Base-by-base conservation (phyloP, 2,329 filamentous ascomycete species). In the Monosporascus sp. region DNA sequence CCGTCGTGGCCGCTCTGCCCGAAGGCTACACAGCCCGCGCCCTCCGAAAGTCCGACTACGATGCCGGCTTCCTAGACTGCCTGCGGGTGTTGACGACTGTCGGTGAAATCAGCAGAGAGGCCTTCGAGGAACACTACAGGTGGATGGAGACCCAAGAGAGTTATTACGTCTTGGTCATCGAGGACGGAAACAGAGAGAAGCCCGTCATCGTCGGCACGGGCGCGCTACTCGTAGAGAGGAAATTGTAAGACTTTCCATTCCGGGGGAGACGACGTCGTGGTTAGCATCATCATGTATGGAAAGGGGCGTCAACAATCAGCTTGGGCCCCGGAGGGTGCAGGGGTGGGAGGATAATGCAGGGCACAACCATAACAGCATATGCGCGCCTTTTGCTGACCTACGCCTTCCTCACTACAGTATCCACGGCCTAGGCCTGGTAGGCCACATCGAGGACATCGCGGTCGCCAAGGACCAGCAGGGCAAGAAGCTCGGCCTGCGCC, bases 401-500 rank as follows among this genome's bases (percentile, higher is more conserved):
- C 44, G 48, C 22, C 34, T 50, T 41, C 41, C 34, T 34, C 26
- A 31, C 24, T 48, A 61, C 62, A 88, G 86, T 70, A 92, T 94
- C 63, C 90, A 93, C 71, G 84, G 83, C 62, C 81, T 94, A 45
- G 90, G 90, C 49, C 76, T 87, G 22, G 93, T 97, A 26, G 94
- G 93, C 14, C 94, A 97, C 73, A 97, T 97, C 72, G 94, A 97
- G 73, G 94, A 99, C 70, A 97, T 99, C 69, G 92, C 93, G 19
- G 92, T 99, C 38, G 86, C 90, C 60, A 91, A 92, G 74, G 90
- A 95, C 65, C 91, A 97, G 75, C 94, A 97, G 74, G 94, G 94
- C 63, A 97, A 97, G 83, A 97, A 96, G 76, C 80, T 97, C 44
- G 94, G 94, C 5, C 76, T 97, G 67, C 83, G 91, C 61, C 87